phyloP scores from a whole-genome alignment of 1,284 basidiomycete genomes.

The Trichosporon sp. region DNA sequence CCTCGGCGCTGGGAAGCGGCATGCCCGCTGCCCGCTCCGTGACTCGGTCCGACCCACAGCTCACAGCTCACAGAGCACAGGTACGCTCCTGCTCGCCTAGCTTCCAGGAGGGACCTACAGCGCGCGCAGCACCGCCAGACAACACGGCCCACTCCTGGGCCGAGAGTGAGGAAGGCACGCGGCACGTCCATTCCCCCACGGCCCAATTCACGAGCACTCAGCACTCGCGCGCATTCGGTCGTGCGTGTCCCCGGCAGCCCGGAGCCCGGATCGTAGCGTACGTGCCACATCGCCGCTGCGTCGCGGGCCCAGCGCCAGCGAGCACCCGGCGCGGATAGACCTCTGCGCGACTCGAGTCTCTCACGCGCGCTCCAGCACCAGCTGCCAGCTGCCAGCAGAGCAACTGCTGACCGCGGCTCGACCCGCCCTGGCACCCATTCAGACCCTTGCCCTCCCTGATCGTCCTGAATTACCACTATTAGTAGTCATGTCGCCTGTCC shows the following conservation, averaged over 20 bases:
- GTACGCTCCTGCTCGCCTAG: neutral
- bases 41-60: no score
- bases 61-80: neutral
- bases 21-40: no score
- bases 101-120: no score
- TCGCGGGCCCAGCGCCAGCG: no score
- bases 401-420: neutral
- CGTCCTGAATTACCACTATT: slow-evolving; percentile 3
- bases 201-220: neutral
- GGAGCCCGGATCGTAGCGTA: no score
- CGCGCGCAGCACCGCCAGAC: no score
- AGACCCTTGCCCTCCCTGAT: neutral
- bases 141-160: no score
- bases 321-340: neutral
- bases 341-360: neutral
- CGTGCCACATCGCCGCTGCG: neutral
- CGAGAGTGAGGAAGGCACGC: neutral
- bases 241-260: no score
- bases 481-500: neutral
- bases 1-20: no score
- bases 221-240: no score
- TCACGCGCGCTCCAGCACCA: neutral
- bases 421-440: neutral
- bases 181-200: neutral
- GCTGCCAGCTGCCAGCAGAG: no score